A percentile compares a stretch with the other conserved stretches of the same genome.
phyloP scores from a whole-genome alignment of 495 filamentous ascomycete genomes.

The Aspergillus asperescens region DNA sequence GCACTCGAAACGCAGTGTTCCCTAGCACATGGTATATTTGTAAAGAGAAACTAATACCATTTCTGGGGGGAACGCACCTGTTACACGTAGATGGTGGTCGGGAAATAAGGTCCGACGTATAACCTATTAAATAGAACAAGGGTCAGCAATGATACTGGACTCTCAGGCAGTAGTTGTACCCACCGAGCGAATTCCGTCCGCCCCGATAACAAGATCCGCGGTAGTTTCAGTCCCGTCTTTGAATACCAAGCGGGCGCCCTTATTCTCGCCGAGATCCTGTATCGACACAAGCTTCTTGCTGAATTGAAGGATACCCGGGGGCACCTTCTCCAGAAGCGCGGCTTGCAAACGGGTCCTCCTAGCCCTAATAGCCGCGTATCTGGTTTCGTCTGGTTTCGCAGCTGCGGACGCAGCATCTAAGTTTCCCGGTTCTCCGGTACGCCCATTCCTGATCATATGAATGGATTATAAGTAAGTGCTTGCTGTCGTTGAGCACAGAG shows the following conservation, averaged over 20 bases:
- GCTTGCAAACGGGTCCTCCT: neutral
- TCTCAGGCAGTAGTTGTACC: constrained; percentile 7
- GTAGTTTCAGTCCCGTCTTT: constrained; percentile 31
- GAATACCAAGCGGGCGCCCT: neutral
- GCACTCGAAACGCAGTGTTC: neutral
- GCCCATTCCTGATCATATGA: too few relatives aligned
- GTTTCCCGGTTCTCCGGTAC: neutral
- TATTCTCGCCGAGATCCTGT: neutral
- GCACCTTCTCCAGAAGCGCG: neutral
- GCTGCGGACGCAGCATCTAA: neutral
- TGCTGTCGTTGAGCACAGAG: too few relatives aligned
- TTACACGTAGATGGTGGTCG: neutral
- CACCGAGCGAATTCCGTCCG: constrained; percentile 50
- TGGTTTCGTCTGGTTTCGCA: neutral
- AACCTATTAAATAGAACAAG: neutral
- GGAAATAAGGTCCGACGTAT: neutral
- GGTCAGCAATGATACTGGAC: neutral
- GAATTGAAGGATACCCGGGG: neutral
- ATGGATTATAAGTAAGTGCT: too few relatives aligned
- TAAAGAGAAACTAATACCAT: too few relatives aligned
- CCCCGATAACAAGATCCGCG: constrained; percentile 48
- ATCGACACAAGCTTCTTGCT: constrained; percentile 1
- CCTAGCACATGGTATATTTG: too few relatives aligned
- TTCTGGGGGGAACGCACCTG: neutral
- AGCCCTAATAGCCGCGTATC: neutral